These are phyloP conservation scores for Neofusicoccum sp. DNA, from an alignment of 2,329 filamentous ascomycete genomes.

Conservation along the genomic window DNA sequence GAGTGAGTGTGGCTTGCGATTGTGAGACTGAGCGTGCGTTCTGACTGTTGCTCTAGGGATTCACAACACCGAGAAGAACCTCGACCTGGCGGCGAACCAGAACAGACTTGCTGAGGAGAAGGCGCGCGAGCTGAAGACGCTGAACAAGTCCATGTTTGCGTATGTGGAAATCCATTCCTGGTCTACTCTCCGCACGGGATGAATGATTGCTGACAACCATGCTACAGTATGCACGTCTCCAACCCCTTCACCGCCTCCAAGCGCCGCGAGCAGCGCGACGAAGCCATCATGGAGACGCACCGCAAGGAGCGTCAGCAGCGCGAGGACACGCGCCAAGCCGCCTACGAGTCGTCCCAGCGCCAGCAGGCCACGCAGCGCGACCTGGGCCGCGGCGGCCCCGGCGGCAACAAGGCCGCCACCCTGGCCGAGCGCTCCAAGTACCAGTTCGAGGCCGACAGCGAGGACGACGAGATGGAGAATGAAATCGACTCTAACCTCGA, in stretches of 20 bases:
- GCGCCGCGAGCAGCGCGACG: constrained; percentile 59
- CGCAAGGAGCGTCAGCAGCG: constrained; percentile 55
- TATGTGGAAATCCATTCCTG: constrained; percentile 52
- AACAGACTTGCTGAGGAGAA: constrained; percentile 77
- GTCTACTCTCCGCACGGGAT: constrained; percentile 45
- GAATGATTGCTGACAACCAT: neutral
- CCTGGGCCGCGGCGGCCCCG: constrained; percentile 46
- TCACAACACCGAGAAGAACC: constrained; percentile 71
- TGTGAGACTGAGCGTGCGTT: neutral
- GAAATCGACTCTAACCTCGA: constrained; percentile 51
- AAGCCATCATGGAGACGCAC: constrained; percentile 66
- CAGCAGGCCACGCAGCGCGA: constrained; percentile 63
- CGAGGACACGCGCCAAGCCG: constrained; percentile 56
- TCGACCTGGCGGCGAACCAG: constrained; percentile 76
- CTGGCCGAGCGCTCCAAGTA: constrained; percentile 68
- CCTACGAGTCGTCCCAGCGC: constrained; percentile 55
- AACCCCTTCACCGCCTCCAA: constrained; percentile 63
- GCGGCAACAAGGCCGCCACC: constrained; percentile 52
- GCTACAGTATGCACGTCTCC: constrained; percentile 29
- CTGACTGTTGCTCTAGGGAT: neutral
- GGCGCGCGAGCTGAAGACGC: constrained; percentile 75
- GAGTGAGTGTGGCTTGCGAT: constrained; percentile 54
- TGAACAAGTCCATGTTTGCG: constrained; percentile 90
- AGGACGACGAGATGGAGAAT: constrained; percentile 66
- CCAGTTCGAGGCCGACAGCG: constrained; percentile 62